Base-by-base conservation (phyloP, 1,284 basidiomycete genomes). In the Austropuccinia psidii region DNA sequence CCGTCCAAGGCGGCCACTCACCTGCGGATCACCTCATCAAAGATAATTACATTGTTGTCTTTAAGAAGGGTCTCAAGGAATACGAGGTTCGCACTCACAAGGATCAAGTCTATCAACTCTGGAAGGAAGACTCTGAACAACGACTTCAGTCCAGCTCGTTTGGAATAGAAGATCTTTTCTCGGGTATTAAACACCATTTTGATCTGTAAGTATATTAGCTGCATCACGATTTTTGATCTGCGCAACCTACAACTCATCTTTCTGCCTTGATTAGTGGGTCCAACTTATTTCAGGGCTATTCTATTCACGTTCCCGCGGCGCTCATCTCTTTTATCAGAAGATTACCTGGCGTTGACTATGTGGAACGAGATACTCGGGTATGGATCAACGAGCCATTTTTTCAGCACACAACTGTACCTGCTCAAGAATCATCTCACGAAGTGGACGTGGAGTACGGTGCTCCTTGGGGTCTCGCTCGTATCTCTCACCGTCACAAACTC, bases 361-460 rank as follows among this genome's bases (percentile, higher is more conserved):
- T 99, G 75, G 96, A 99, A 84, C 86, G 84, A 76, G 96, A 99
- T 83, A 92, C 95, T 83, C 84, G 93, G 77, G 90, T 95, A 27
- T 85, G 84, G 77, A 89, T 90, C 17, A 85, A 86, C 76, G 87
- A 89, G 1, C 50, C 75, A 52, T 75, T 49, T 75, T 54, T 77
- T 78, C 67, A 81, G 39, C 27, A 45, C 31, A 37, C 43, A 24
- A 70, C 55, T 17, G 41, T 57, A 19, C 55, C 75, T 43, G 67
- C 58, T 6, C 61, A 39, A 3, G 70, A 73, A 35, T 50, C 43
- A 31, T 57, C 57, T 1, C 49, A 67, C 21, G 41, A 35, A 15
- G 43, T 74, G 69, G 76, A 76, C 57, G 49, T 57, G 24, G 75
- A 52, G 69, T 35, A 62, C 50, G 58, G 50, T 19, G 57, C 39